These are phyloP conservation scores for Diplodia corticola DNA, from an alignment of 2,329 filamentous ascomycete species.

Conservation along the genomic window DNA sequence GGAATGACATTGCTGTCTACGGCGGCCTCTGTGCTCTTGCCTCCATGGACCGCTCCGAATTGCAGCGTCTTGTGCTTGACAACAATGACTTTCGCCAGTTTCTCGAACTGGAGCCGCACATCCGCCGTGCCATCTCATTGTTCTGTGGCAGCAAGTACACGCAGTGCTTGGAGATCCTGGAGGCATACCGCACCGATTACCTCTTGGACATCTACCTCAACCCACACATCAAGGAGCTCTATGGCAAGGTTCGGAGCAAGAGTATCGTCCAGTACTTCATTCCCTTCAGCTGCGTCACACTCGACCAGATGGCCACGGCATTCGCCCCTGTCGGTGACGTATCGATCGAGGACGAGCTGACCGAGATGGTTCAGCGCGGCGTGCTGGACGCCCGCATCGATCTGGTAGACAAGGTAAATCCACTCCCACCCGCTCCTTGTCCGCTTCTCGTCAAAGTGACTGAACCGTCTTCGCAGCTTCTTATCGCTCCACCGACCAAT, in stretches of 20 bases:
- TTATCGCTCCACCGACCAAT: conserved; percentile 70
- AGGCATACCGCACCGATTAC: conserved; percentile 80
- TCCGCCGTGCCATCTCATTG: conserved; percentile 83
- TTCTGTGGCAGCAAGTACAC: conserved; percentile 92
- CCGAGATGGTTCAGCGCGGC: conserved; percentile 72
- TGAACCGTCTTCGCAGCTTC: conserved; percentile 51
- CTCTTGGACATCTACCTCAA: conserved; percentile 86
- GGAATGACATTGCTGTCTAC: conserved; percentile 90
- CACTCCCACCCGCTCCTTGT: neutral
- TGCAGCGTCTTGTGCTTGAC: conserved; percentile 76
- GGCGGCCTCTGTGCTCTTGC: conserved; percentile 88
- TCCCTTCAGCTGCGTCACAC: conserved; percentile 83
- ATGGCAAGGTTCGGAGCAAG: conserved; percentile 77
- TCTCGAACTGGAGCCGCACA: conserved; percentile 89
- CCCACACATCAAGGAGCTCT: conserved; percentile 69
- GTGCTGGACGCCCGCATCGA: conserved; percentile 79
- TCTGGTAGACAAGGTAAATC: conserved; percentile 67
- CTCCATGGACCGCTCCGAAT: conserved; percentile 76
- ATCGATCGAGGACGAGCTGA: conserved; percentile 70
- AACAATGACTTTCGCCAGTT: conserved; percentile 85
- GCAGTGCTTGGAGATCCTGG: conserved; percentile 77
- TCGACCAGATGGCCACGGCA: conserved; percentile 73
- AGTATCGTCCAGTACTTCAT: conserved; percentile 92
- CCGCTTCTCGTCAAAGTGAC: neutral
- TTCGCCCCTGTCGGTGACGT: conserved; percentile 63